phyloP scores from a whole-genome alignment of 345 rosid genomes.

The Pistacia atlantica region DNA sequence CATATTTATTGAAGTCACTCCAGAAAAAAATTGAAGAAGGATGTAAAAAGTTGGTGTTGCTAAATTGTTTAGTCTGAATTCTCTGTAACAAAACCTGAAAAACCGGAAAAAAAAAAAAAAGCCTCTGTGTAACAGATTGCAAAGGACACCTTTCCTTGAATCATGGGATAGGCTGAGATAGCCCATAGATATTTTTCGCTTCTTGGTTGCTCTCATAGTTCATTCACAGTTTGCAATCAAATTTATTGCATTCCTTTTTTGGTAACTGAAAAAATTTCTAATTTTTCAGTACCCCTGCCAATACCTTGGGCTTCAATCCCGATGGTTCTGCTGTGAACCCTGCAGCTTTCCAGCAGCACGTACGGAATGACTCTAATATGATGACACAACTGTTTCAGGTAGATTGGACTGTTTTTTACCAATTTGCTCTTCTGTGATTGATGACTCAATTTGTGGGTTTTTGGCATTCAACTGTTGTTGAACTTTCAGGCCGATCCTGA shows the following conservation, averaged over 20 bases:
- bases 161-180: background rate
- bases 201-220: background rate
- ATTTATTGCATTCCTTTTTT: background rate
- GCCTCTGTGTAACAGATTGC: background rate
- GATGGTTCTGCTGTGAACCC: constrained; percentile 96
- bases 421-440: background rate
- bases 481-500: constrained; percentile 75
- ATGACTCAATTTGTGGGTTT: background rate
- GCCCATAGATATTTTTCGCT: background rate
- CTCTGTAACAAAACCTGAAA: background rate
- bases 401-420: constrained; percentile 4
- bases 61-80: background rate
- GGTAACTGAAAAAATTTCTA: constrained; percentile 8
- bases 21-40: background rate
- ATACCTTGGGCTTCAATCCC: constrained; percentile 62
- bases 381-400: constrained; percentile 93
- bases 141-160: too few species aligned
- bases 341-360: constrained; percentile 81
- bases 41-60: background rate
- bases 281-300: constrained; percentile 54
- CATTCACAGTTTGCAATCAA: background rate
- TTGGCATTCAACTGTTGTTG: constrained; percentile 5
- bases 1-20: background rate
- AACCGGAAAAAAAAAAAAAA: background rate
- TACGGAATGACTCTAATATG: constrained; percentile 69